Evolutionary conservation across 805 yeast genomes (phyloP).

Genomic region (Debaryomyces castellii): DNA sequence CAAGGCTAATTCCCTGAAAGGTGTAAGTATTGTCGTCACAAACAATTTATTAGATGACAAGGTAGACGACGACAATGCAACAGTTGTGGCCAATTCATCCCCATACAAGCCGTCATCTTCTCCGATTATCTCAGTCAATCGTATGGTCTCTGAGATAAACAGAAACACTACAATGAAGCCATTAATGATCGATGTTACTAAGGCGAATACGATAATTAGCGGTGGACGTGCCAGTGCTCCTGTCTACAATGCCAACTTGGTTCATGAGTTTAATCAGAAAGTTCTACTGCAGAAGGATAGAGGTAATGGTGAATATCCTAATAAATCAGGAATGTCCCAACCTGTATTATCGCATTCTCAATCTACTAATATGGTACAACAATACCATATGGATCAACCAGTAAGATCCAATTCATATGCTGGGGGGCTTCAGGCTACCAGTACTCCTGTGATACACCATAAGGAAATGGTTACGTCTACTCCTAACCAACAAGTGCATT

Average conservation of each 20-base stretch:
- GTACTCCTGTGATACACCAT: neutral
- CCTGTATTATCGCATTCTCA: constrained; percentile 8
- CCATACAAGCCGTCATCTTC: constrained; percentile 29
- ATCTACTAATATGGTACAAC: constrained; percentile 16
- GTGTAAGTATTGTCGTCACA: constrained; percentile 10
- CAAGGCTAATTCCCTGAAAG: constrained; percentile 5
- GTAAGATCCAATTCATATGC: neutral
- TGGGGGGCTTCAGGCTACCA: neutral
- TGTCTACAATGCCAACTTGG: constrained; percentile 28
- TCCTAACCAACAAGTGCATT: neutral
- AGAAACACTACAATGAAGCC: constrained; percentile 12
- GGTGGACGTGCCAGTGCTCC: constrained; percentile 38
- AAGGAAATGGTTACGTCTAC: neutral
- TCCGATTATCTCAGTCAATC: neutral
- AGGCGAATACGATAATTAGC: constrained; percentile 9
- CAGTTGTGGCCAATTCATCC: constrained; percentile 41
- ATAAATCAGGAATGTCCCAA: too few relatives aligned
- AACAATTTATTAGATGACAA: constrained; percentile 8
- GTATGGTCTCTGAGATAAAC: neutral
- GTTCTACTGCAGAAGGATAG: constrained; percentile 12
- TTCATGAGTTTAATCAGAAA: constrained; percentile 16
- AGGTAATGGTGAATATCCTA: too few relatives aligned
- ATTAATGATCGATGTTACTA: constrained; percentile 17
- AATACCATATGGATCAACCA: constrained; percentile 2
- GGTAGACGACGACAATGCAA: constrained; percentile 34